Base-by-base conservation (phyloP, 257 asterid species). In the Asclepias syriaca region DNA sequence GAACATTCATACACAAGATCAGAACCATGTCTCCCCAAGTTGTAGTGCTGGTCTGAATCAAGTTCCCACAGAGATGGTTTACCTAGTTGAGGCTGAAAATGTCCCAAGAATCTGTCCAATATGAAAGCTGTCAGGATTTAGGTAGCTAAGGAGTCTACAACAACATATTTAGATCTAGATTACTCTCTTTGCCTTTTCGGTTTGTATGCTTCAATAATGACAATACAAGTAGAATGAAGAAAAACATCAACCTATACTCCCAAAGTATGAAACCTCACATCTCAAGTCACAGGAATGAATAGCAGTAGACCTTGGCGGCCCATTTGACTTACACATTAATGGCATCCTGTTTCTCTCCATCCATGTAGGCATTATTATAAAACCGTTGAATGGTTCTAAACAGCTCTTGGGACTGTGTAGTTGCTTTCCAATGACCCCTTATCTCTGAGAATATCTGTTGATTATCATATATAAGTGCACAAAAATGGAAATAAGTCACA, bases 361-460 rank as follows among this genome's bases (percentile, higher is more conserved):
- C 98, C 96, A 91, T 88, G 81, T 88, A 94, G 24, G 91, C 91
- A 80, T 91, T 94, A 78, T 93, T 87, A 72, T 87, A 91, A 80
- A 80, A 88, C 40, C 98, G 98, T 69, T 91, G 98, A 70, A 91
- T 85, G 54, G 88, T 87, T 81, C 96, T 88, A 60, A 94, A 70
- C 49, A 91, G 76, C 83, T 91, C 97, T 77, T 91, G 96, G 70
- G 96, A 89, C 77, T 87, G 96, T 5, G 87, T 89, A n/a, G 97
- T 95, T 43, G 96, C 96, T 85, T 85, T 94, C 96, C 96, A 91
- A 69, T 91, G 98, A 73, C 98, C 98, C 80, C 98, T 84, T 78
- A 81, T 88, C 86, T 89, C 97, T 5, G 97, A 86, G 75, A 94
- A 94, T 58, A 94, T 91, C 98, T 94, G 87, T 75, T 75, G 11